Evolutionary conservation across 164 flowering plant species (phyloP), one percentile per base, ranked within the genome.

Genomic region (Macadamia tetraphylla): DNA sequence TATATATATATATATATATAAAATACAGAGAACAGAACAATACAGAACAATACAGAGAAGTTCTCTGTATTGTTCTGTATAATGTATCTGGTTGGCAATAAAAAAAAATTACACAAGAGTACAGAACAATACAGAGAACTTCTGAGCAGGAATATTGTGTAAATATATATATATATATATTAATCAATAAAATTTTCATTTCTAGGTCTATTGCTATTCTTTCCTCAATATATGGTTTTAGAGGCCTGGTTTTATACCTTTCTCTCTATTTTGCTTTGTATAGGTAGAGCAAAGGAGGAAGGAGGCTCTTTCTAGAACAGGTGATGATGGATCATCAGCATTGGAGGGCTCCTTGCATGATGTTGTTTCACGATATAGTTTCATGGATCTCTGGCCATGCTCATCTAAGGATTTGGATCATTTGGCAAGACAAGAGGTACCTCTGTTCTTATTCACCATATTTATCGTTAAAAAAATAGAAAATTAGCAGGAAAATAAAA

Each of bases 341-440:
- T 67, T 84, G 31, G 97, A 94, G 63, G 74, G 78, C 68, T 94
- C 93, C 51, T 81, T 91, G 74, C 94, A 90, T 66, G 98, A 94
- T 81, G 90, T 91, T 62, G 87, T 87, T 49, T 85, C 93, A 63
- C 86, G 97, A 6, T 91, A 94, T 65, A 89, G 92, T 78, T 94
- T 85, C 77, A 91, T 86, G 98, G 96, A 86, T 84, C 92, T 94
- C 55, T 86, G 92, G 94, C 98, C 98, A 8, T 89, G 98, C 78
- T 86, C 97, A 49, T 81, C 98, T 32, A 88, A 74, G 76, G 95
- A 91, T 63, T 70, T 94, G 76, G 98, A 94, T 77, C 88, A 90
- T 79, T 81, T 94, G 75, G 79, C 94, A 8, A 80, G 87, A 15
- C 92, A 87, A 74, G 96, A 90, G 90, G 98, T 91, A 82, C 29